Conservation (phyloP, 2,329 filamentous ascomycete species). For the Colletotrichum cuscutae region DNA sequence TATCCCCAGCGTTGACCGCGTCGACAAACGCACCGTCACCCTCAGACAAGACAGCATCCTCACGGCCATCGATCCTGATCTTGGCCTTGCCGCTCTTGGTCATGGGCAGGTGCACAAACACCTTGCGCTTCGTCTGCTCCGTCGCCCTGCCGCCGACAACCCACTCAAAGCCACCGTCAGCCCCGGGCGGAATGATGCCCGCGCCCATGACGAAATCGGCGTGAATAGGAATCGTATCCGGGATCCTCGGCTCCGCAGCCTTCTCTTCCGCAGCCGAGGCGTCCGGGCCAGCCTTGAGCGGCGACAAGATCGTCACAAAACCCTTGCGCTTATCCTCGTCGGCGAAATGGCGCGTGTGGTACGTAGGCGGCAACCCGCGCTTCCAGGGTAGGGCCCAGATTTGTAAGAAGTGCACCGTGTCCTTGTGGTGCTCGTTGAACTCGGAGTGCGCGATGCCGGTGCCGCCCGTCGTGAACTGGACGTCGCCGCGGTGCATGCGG, state of each 20-base stretch:
- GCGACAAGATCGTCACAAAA: slow-evolving; percentile 81
- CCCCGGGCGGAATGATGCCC: slow-evolving; percentile 74
- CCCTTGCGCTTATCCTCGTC: slow-evolving; percentile 78
- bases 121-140: slow-evolving; percentile 69
- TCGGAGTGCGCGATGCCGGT: slow-evolving; percentile 84
- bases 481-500: slow-evolving; percentile 80
- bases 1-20: slow-evolving; percentile 71
- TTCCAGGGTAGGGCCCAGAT: slow-evolving; percentile 89
- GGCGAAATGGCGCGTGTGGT: slow-evolving; percentile 78
- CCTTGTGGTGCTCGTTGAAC: slow-evolving; percentile 77
- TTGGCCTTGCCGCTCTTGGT: slow-evolving; percentile 79
- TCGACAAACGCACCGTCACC: slow-evolving; percentile 86
- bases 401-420: slow-evolving; percentile 86
- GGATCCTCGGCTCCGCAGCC: slow-evolving; percentile 68
- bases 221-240: slow-evolving; percentile 82
- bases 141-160: slow-evolving; percentile 71
- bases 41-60: slow-evolving; percentile 75
- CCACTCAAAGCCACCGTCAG: slow-evolving; percentile 75
- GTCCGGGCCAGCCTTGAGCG: slow-evolving; percentile 72
- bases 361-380: slow-evolving; percentile 75
- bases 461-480: slow-evolving; percentile 92
- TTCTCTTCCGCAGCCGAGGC: slow-evolving; percentile 72
- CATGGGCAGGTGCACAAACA: slow-evolving; percentile 86
- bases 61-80: slow-evolving; percentile 73
- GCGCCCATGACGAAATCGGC: slow-evolving; percentile 87